Conservation (phyloP, 2,329 filamentous ascomycete genomes). For the Fusarium lyarnte region DNA sequence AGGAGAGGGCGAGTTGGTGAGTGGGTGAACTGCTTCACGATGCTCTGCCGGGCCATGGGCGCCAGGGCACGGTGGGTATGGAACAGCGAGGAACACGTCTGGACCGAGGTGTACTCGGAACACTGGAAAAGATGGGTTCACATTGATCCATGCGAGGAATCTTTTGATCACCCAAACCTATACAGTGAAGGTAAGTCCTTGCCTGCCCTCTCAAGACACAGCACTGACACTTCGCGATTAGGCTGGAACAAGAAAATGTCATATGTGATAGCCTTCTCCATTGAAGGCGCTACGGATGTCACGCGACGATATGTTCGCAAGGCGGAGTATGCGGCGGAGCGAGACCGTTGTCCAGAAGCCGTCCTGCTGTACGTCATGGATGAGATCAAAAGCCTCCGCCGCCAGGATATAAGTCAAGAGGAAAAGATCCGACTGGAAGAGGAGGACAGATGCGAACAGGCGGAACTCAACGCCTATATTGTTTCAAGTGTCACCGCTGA, state of each 20-base stretch:
- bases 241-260: fast-evolving
- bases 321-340: neutral
- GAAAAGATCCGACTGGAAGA: neutral
- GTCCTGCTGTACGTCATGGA: neutral
- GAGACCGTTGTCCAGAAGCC: neutral
- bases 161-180: neutral
- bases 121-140: neutral
- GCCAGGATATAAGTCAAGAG: neutral
- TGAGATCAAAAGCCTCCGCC: neutral
- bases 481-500: neutral
- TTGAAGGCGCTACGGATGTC: neutral
- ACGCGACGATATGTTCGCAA: neutral
- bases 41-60: neutral
- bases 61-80: neutral
- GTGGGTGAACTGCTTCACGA: neutral
- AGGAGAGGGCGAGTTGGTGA: neutral
- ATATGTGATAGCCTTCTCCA: neutral
- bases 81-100: neutral
- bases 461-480: neutral
- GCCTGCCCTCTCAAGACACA: neutral
- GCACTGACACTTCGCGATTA: neutral
- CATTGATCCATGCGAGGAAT: neutral
- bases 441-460: neutral
- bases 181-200: neutral
- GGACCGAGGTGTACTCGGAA: neutral